Base-by-base conservation (phyloP, 2,329 filamentous ascomycete species). In the Trichoderma sp. region DNA sequence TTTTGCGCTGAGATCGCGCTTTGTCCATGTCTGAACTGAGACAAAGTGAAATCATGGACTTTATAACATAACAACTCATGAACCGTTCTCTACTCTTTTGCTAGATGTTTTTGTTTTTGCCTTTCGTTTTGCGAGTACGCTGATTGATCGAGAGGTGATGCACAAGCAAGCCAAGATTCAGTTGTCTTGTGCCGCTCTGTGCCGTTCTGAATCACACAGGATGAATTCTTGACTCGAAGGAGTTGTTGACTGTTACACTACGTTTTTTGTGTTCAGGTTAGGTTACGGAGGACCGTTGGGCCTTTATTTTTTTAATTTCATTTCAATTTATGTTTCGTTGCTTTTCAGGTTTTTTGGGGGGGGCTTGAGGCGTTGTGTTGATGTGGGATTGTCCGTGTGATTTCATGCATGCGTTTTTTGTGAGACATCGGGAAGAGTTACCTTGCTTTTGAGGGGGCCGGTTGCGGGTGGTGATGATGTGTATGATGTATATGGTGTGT, bases 31-130 rank as follows among this genome's bases (percentile, higher is more conserved):
- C 17, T 53, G 11, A 23, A 20, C 66, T 69, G 57, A 68, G 34
- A 69, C 66, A 69, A 36, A 20, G 57, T 64, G 59, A 64, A 39
- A 64, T 70, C 59, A 64, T 70, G 59, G 68, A 70, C 53, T 36
- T 69, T 58, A 32, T 13, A 30, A 53, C 9, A 12, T n/a, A n/a
- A n/a, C n/a, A 3, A 3, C 39, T 43, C 39, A 3, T 1, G 20
- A 23, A 53, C n/a, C n/a, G n/a, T 23, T 7, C 23, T 53, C n/a
- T 53, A 15, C 6, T 20, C 15, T 28, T 58, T 30, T 30, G 28
- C 28, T 30, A 30, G 1, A 30, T 30, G 17, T 6, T 11, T 15
- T 57, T 26, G 9, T 57, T 28, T 6, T 9, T 30, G 11, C 9
- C 30, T 9, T 50, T 50, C 4, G n/a, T 23, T 20, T 11, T 23